These are phyloP conservation scores for Suillus americanus DNA, from an alignment of 768 basidiomycete genomes.

Conservation along the genomic window DNA sequence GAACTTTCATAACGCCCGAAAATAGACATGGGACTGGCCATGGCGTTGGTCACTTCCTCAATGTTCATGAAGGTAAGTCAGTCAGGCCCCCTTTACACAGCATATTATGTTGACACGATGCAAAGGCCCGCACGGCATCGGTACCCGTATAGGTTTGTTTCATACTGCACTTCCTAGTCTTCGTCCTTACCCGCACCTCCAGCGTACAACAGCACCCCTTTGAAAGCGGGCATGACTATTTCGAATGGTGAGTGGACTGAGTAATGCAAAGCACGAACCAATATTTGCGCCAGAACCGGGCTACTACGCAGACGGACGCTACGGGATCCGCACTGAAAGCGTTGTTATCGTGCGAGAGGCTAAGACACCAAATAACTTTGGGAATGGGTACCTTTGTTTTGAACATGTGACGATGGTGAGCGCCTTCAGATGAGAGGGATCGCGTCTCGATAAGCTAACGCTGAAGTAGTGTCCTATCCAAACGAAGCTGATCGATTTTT, in stretches of 20 bases:
- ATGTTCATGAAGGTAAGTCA: slow-evolving; percentile 76
- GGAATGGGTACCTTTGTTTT: slow-evolving; percentile 79
- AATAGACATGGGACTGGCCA: slow-evolving; percentile 89
- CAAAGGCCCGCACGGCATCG: slow-evolving; percentile 57
- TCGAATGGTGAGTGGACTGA: slow-evolving; percentile 63
- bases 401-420: slow-evolving; percentile 87
- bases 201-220: slow-evolving; percentile 67
- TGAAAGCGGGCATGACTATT: slow-evolving; percentile 87
- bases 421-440: slow-evolving; percentile 8
- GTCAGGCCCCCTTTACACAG: neutral
- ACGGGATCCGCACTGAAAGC: slow-evolving; percentile 92
- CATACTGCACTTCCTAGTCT: slow-evolving; percentile 1
- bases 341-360: slow-evolving; percentile 75
- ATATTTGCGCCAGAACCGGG: slow-evolving; percentile 63
- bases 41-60: slow-evolving; percentile 92
- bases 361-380: slow-evolving; percentile 77
- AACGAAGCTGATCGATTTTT: slow-evolving; percentile 70
- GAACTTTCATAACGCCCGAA: neutral
- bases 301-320: slow-evolving; percentile 87
- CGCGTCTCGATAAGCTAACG: slow-evolving; percentile 6
- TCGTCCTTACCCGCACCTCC: slow-evolving; percentile 4
- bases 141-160: slow-evolving; percentile 37
- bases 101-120: slow-evolving; percentile 5
- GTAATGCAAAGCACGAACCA: neutral
- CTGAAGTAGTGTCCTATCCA: slow-evolving; percentile 73